Conservation (phyloP, 768 basidiomycete species). For the Solioccasus polychromus region DNA sequence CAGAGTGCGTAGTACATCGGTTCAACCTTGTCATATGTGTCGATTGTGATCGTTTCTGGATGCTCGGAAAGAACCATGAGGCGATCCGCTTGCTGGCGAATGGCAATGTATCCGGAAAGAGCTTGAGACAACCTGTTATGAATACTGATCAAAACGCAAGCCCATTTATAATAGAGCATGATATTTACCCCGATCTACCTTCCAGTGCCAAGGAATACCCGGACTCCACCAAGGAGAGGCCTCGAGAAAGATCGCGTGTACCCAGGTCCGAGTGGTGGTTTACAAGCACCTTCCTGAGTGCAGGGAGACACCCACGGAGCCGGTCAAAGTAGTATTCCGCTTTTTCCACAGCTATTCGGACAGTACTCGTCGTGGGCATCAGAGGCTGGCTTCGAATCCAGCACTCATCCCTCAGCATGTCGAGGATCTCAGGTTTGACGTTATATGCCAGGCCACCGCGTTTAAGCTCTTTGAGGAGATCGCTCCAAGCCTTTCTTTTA, state of each 20-base stretch:
- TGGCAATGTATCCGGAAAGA: conserved; percentile 13
- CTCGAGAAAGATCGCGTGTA: conserved; percentile 85
- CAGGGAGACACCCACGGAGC: conserved; percentile 61
- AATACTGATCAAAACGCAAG: neutral
- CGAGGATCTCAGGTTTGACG: conserved; percentile 67
- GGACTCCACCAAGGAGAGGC: conserved; percentile 75
- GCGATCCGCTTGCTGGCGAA: conserved; percentile 17
- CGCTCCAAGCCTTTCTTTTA: conserved; percentile 89
- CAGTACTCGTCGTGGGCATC: conserved; percentile 24
- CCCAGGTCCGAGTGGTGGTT: conserved; percentile 79
- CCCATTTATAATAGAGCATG: neutral
- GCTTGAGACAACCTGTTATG: conserved; percentile 15
- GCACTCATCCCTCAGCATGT: conserved; percentile 47
- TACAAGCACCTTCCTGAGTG: conserved; percentile 56
- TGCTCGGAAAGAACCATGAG: conserved; percentile 21
- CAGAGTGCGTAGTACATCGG: conserved; percentile 18
- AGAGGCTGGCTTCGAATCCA: conserved; percentile 69
- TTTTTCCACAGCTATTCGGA: conserved; percentile 35
- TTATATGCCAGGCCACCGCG: conserved; percentile 70
- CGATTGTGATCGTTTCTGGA: conserved; percentile 19
- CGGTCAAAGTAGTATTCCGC: conserved; percentile 64
- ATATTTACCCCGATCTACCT: conserved; percentile 59
- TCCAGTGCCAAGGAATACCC: conserved; percentile 66
- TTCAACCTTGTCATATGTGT: conserved; percentile 11
- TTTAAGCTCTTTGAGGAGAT: conserved; percentile 87